A percentile compares a stretch with the other conserved stretches of the same genome.
Conservation (phyloP, 306 rosid species). For the Sophora flavescens region DNA sequence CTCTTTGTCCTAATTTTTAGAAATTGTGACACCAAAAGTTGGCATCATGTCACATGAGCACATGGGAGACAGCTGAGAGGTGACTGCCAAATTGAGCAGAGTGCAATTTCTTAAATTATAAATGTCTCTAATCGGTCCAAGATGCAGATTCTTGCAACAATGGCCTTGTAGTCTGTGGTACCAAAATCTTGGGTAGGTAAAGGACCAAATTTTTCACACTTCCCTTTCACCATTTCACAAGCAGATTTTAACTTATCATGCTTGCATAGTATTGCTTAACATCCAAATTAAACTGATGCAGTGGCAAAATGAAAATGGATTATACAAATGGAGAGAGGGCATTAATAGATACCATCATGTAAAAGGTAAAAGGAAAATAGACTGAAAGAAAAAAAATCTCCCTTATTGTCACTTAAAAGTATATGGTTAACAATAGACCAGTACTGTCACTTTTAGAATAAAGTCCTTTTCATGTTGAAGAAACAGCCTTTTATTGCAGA, state of each 20-base stretch:
- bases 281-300: constrained; percentile 18
- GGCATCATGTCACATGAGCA: constrained; percentile 45
- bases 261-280: not conserved
- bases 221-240: constrained; percentile 32
- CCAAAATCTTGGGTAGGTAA: constrained; percentile 4
- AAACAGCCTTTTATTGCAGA: constrained; percentile 37
- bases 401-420: constrained; percentile 15
- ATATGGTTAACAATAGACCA: not conserved
- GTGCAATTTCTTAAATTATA: constrained; percentile 21
- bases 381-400: not conserved
- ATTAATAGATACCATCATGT: not conserved
- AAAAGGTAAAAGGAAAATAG: not conserved
- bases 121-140: not conserved
- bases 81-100: constrained; percentile 27
- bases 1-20: not conserved
- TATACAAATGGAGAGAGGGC: not conserved
- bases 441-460: not conserved
- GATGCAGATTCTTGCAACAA: constrained; percentile 31
- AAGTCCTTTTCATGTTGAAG: constrained; percentile 32
- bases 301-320: constrained; percentile 7
- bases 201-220: constrained; percentile 2
- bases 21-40: constrained; percentile 17
- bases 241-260: constrained; percentile 13
- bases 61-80: constrained; percentile 44
- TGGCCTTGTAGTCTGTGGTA: not conserved